Conservation (phyloP, 306 rosid genomes). For the Trifolium dubium region DNA sequence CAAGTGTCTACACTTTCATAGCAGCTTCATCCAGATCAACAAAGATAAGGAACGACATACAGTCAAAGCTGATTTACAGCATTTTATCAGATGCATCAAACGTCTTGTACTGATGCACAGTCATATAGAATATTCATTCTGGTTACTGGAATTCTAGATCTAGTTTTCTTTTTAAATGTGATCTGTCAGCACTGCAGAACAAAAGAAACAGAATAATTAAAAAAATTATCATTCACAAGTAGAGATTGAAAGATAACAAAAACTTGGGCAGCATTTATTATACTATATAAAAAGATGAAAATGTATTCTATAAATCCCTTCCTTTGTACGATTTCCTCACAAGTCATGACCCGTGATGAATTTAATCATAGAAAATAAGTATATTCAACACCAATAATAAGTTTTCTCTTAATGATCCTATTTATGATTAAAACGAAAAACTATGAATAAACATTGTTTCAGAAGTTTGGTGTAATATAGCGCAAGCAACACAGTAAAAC, state of each 20-base stretch:
- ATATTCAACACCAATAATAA: constrained; percentile 26
- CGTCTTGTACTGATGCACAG: constrained; percentile 17
- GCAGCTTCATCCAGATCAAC: constrained; percentile 42
- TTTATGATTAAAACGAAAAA: constrained; percentile 1
- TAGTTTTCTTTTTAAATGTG: constrained; percentile 89
- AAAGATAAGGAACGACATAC: constrained; percentile 28
- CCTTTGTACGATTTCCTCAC: constrained; percentile 3
- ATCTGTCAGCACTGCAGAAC: constrained; percentile 82
- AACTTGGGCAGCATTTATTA: constrained; percentile 19
- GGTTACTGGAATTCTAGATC: constrained; percentile 90
- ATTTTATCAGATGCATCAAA: constrained; percentile 39
- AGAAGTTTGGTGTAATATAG: constrained; percentile 8
- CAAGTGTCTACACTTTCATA: constrained; percentile 36
- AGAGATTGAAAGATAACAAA: constrained; percentile 34
- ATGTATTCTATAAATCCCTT: not conserved
- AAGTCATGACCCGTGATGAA: not conserved
- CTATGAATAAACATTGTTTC: constrained; percentile 17
- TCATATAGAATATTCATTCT: constrained; percentile 47
- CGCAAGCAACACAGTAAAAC: not conserved
- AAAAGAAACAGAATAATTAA: constrained; percentile 32
- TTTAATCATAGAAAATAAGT: constrained; percentile 10
- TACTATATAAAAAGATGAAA: constrained; percentile 9
- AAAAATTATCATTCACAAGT: constrained; percentile 5
- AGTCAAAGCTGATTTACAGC: constrained; percentile 20
- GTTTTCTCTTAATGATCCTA: constrained; percentile 18